phyloP scores from a whole-genome alignment of 768 basidiomycete genomes.

The Agrocybe pediades region DNA sequence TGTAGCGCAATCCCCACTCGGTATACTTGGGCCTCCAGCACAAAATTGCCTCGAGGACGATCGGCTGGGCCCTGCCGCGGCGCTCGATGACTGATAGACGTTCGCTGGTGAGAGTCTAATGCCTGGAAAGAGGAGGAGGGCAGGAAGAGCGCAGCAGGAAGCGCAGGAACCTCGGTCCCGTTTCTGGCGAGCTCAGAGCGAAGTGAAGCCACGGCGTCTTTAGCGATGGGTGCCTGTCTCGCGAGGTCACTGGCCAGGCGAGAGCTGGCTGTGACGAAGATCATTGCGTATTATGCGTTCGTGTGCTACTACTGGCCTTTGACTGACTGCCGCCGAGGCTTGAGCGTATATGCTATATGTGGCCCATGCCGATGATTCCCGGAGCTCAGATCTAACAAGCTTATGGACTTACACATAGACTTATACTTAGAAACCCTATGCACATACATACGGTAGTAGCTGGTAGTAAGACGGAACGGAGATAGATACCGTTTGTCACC shows the following conservation, averaged over 20 bases:
- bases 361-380: too few species aligned
- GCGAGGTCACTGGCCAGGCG: not conserved
- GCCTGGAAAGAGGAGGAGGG: not conserved
- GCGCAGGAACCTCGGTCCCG: slow-evolving; percentile 17
- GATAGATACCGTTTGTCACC: not conserved
- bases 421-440: too few species aligned
- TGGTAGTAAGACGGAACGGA: not conserved
- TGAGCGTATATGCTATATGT: too few species aligned
- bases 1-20: not conserved
- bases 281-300: too few species aligned
- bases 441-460: too few species aligned
- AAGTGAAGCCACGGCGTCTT: slow-evolving; percentile 2
- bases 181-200: slow-evolving; percentile 1
- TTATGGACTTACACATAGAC: too few species aligned
- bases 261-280: not conserved
- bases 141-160: slow-evolving; percentile 8
- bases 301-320: too few species aligned
- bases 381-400: too few species aligned
- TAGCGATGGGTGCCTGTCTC: not conserved
- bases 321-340: too few species aligned
- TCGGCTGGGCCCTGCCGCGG: not conserved
- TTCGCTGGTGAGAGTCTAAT: not conserved
- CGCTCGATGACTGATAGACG: not conserved
- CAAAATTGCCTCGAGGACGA: not conserved
- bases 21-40: not conserved